Evolutionary conservation across 2,329 filamentous ascomycete genomes (phyloP), one percentile per base, ranked within the genome.

Genomic region (Cladosporium sp.): DNA sequence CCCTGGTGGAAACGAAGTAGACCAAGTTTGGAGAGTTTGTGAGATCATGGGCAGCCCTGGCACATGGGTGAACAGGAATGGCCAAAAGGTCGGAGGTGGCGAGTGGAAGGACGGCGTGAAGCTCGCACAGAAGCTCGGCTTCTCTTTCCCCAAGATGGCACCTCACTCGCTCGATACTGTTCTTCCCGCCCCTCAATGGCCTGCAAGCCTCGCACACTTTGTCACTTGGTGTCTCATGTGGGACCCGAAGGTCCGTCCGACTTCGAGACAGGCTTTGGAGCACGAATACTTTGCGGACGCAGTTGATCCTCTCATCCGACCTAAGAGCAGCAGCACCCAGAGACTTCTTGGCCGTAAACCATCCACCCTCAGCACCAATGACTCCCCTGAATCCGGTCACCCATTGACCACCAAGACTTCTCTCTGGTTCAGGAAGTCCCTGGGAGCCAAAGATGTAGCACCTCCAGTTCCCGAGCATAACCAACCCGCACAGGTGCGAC

Each of bases 41-140:
- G 95, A 99, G 78, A 97, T 99, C 66, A 99, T 99, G 95, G 95
- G 95, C 59, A 98, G 94, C 80, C 95, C 95, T 2, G 95, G 95
- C 53, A 94, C 94, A 80, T 99, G 95, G 95, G 95, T 96, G 77
- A 97, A 91, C 83, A 97, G 97, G 80, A 84, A 91, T 5, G 93
- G 93, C 28, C 84, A 85, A 29, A 91, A 89, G 70, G 91, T 99
- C 31, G 95, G 95, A 64, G 95, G 95, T 75, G 95, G 95, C 74
- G 95, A 99, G 72, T 99, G 95, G 95, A 92, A 93, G 74, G 95
- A 99, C 66, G 95, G 95, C 65, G 93, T 93, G 55, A 87, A 92
- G 68, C 83, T 99, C 66, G 95, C 95, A 65, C 92, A 95, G 72
- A 98, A 98, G 83, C 86, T 99, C 69, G 95, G 95, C 65, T 99